Evolutionary conservation across 2,329 filamentous ascomycete genomes (phyloP), one percentile per base, ranked within the genome.

Genomic region (Rhytidhysteron rufulum): DNA sequence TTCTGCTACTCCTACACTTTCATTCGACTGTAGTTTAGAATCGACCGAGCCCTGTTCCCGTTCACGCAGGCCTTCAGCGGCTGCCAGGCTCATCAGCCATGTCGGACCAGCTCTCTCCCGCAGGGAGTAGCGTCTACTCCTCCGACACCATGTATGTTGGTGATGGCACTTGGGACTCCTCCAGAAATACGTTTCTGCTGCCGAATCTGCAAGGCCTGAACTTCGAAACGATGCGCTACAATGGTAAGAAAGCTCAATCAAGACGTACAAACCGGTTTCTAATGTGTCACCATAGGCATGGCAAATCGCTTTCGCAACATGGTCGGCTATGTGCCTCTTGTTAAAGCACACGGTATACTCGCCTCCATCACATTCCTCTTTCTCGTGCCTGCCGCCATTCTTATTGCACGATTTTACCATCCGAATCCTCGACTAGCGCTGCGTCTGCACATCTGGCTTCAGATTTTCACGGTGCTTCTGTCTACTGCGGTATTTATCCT

Each of bases 151-250:
- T 90, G 74, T 75, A 72, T 40, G 86, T 91, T 13, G 86, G 86
- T 47, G 87, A 91, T 60, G 87, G 87, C 17, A 91, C 87, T 24
- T 93, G 87, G 86, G 84, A 90, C 55, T 83, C 84, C 42, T 73
- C 76, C 43, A 83, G 83, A 60, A 88, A 90, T 57, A 82, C 78
- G 15, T 93, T 91, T 60, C 69, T 93, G 39, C 69, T 93, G 37
- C 87, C 87, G 25, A 89, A 89, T 57, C 69, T 93, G 33, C 73
- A 83, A 54, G 86, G 85, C 7, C 67, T 88, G 48, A 87, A 89
- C 60, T 87, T 88, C 62, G 84, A 83, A 36, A 90, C 86, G 5
- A 90, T 87, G 82, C 81, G 77, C 60, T 89, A 88, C 68, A 93
- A 93, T 77, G 87, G 85, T 88, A 69, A 51, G 72, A 34, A 27